phyloP scores from a whole-genome alignment of 148 eudicot genomes.

The Silene uniflora region DNA sequence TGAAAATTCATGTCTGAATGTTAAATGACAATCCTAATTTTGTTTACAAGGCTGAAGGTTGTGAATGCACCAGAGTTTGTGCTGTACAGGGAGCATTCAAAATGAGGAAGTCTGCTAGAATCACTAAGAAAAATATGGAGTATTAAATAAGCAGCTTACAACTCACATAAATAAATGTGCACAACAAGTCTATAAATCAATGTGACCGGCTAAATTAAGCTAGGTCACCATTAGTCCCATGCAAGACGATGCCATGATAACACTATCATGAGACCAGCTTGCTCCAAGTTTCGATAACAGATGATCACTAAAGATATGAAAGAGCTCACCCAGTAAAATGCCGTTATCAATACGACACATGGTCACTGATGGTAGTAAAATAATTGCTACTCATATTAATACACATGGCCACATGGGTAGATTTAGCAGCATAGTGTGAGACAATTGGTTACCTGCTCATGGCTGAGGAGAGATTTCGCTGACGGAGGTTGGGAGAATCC shows the following conservation, averaged over 20 bases:
- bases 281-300: background rate
- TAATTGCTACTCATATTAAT: too few relatives aligned
- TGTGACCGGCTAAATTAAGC: background rate
- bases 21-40: background rate
- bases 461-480: conserved; percentile 81
- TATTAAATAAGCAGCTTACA: too few relatives aligned
- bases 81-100: background rate
- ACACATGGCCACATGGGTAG: too few relatives aligned
- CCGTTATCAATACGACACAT: too few relatives aligned
- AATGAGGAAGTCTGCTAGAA: background rate
- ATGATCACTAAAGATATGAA: too few relatives aligned
- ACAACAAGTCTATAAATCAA: background rate
- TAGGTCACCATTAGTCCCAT: too few relatives aligned
- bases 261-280: too few relatives aligned
- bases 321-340: too few relatives aligned
- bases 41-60: background rate
- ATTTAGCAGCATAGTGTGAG: background rate
- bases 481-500: conserved; percentile 96
- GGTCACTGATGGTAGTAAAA: too few relatives aligned
- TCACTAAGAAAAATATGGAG: background rate
- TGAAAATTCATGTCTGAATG: conserved; percentile 16
- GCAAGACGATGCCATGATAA: too few relatives aligned
- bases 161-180: too few relatives aligned
- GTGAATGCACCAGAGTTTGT: background rate
- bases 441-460: conserved; percentile 66